Percentiles rank a stretch among this genome's conserved stretches.
Evolutionary conservation across 306 rosid species (phyloP).

Genomic region (Notholithocarpus densiflorus): DNA sequence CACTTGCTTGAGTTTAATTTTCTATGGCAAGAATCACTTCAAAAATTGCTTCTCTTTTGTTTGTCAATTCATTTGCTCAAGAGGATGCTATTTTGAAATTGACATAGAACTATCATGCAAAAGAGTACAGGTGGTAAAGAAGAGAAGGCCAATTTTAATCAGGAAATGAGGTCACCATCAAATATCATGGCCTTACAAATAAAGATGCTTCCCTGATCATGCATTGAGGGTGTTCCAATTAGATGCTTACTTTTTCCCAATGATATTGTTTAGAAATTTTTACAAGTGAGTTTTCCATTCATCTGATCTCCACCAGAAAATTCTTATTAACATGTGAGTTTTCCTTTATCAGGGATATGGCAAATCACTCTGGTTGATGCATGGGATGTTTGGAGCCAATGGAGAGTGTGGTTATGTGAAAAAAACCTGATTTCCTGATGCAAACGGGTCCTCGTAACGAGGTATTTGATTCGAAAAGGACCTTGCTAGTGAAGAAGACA

Average conservation of each 20-base stretch:
- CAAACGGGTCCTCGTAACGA: slow-evolving; percentile 35
- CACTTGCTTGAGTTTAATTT: not conserved
- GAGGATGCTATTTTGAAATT: not conserved
- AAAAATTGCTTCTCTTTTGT: not conserved
- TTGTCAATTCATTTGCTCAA: not conserved
- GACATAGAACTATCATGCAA: not conserved
- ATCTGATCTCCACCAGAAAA: not conserved
- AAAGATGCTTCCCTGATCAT: not conserved
- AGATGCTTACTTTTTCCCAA: not conserved
- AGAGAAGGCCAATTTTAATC: not conserved
- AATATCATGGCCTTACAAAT: not conserved
- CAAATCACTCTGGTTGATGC: slow-evolving; percentile 72
- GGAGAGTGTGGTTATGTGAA: slow-evolving; percentile 89
- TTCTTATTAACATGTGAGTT: slow-evolving; percentile 12
- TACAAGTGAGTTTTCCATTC: not conserved
- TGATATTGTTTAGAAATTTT: not conserved
- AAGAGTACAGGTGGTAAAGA: not conserved
- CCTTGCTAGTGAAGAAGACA: slow-evolving; percentile 44
- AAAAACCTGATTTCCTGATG: slow-evolving; percentile 61
- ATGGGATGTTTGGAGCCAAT: slow-evolving; percentile 88
- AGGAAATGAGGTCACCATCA: not conserved
- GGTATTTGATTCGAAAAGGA: slow-evolving; percentile 61
- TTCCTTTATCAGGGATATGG: slow-evolving; percentile 60
- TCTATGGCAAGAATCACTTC: not conserved
- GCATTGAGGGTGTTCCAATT: not conserved